Evolutionary conservation across 2,329 filamentous ascomycete genomes (phyloP).

Genomic region (Penicillium freii): DNA sequence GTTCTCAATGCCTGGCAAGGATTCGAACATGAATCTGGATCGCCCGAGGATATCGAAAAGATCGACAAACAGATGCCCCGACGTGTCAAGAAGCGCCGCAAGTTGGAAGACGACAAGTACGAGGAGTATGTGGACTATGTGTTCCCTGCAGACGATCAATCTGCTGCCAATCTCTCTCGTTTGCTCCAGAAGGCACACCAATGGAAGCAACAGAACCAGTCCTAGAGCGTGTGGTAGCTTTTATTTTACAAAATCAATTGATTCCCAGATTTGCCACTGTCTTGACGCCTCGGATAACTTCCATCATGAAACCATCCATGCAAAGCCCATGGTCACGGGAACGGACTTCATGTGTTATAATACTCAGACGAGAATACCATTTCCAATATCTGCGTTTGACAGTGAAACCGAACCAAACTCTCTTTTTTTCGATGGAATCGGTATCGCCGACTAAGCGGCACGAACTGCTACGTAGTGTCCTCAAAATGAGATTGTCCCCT

Average conservation of each 20-base stretch:
- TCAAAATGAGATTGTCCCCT: not conserved
- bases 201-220: conserved; percentile 75
- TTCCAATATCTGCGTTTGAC: not conserved
- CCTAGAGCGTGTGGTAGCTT: conserved; percentile 4
- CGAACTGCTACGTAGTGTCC: not conserved
- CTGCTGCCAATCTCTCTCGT: conserved; percentile 77
- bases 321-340: not conserved
- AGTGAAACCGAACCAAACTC: not conserved
- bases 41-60: conserved; percentile 69
- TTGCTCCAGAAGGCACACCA: conserved; percentile 80
- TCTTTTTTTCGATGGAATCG: not conserved
- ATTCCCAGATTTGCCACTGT: not conserved
- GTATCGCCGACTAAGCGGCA: not conserved
- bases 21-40: conserved; percentile 85
- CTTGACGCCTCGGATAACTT: not conserved
- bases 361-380: conserved; percentile 2
- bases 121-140: conserved; percentile 98
- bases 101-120: conserved; percentile 86
- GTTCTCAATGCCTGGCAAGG: conserved; percentile 88
- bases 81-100: conserved; percentile 86
- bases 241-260: not conserved
- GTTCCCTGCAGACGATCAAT: conserved; percentile 91
- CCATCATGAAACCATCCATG: not conserved
- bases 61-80: conserved; percentile 93
- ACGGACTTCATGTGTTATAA: not conserved